Percentiles rank a stretch among this genome's conserved stretches.
Conservation (phyloP, 2,329 filamentous ascomycete species). For the Cladosporium sp. region DNA sequence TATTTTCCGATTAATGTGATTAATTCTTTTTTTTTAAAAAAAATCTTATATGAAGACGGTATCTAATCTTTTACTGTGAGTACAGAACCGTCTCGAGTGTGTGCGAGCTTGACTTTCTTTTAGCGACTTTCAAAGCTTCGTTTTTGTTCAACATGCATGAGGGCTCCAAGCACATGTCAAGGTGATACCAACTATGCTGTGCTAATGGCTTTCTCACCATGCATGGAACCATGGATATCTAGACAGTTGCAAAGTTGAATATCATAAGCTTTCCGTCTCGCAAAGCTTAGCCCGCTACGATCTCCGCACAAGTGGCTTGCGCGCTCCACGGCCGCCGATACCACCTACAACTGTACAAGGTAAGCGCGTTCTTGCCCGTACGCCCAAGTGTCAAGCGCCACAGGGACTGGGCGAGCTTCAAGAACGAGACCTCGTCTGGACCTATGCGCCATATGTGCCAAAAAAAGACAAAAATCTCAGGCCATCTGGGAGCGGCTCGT, state of each 20-base stretch:
- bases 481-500: not conserved
- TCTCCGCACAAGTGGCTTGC: not conserved
- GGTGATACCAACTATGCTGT: not conserved
- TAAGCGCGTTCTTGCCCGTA: not conserved
- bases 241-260: not conserved
- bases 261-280: not conserved
- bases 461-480: not conserved
- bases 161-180: not conserved
- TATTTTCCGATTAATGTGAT: constrained; percentile 6
- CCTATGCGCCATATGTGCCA: not conserved
- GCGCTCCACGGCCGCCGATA: not conserved
- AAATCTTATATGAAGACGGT: not conserved
- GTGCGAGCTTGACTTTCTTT: not conserved
- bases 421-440: not conserved
- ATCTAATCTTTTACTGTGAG: not conserved
- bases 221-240: not conserved
- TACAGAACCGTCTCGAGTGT: not conserved
- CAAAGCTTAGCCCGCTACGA: not conserved
- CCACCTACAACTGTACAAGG: not conserved
- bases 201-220: not conserved
- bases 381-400: not conserved
- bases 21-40: not conserved
- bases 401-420: not conserved
- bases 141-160: not conserved
- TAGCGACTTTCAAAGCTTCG: not conserved